phyloP scores from a whole-genome alignment of 352 stramenopile species.

The Thalassiosira mediterranea region DNA sequence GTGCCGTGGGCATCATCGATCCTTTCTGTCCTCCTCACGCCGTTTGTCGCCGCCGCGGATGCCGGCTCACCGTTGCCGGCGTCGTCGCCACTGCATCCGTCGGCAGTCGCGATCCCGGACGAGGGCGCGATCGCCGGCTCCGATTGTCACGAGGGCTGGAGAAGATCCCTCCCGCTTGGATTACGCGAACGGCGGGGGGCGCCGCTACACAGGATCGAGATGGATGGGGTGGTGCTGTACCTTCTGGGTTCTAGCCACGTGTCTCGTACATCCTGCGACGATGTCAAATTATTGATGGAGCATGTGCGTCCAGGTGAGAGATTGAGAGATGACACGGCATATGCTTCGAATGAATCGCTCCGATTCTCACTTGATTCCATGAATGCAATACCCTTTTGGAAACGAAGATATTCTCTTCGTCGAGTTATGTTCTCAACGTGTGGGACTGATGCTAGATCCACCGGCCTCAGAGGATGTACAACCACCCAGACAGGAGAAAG shows the following conservation, averaged over 20 bases:
- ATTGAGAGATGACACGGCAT: too few relatives aligned
- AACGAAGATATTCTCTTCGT: constrained; percentile 77
- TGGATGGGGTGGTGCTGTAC: constrained; percentile 56
- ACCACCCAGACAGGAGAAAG: constrained; percentile 29
- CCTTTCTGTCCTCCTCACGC: too few relatives aligned
- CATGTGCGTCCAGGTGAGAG: constrained; percentile 58
- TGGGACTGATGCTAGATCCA: constrained; percentile 60
- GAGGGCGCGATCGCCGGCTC: not conserved
- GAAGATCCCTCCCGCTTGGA: constrained; percentile 26
- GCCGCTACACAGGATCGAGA: constrained; percentile 43
- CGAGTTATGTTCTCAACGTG: constrained; percentile 78
- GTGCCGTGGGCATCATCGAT: too few relatives aligned
- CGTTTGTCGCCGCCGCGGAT: too few relatives aligned
- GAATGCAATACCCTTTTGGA: too few relatives aligned
- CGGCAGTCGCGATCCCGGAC: not conserved
- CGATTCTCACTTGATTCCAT: too few relatives aligned
- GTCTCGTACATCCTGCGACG: constrained; percentile 68
- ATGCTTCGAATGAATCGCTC: too few relatives aligned
- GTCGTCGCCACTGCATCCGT: too few relatives aligned
- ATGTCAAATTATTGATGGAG: constrained; percentile 73
- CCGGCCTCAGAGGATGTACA: constrained; percentile 19
- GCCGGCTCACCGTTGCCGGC: too few relatives aligned
- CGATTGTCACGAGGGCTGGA: constrained; percentile 30
- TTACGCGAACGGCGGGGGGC: constrained; percentile 38
- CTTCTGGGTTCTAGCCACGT: constrained; percentile 81